These are phyloP conservation scores for Paradendryphiella salina DNA, from an alignment of 2,329 filamentous ascomycete genomes.

Conservation along the genomic window DNA sequence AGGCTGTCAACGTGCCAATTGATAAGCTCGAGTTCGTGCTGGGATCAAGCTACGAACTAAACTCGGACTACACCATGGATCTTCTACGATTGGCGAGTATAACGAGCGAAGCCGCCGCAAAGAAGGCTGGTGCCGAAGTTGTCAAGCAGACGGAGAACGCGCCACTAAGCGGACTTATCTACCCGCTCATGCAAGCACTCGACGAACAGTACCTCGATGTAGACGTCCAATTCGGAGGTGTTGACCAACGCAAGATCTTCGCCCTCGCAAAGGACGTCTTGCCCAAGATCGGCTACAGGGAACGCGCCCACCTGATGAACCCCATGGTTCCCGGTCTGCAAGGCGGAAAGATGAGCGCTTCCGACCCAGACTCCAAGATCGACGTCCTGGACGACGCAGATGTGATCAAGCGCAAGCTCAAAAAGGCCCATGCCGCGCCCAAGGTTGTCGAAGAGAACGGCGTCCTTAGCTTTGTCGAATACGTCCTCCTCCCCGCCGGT, in stretches of 20 bases:
- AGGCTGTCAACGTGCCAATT: constrained; percentile 76
- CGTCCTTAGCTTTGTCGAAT: constrained; percentile 82
- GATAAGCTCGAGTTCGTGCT: constrained; percentile 81
- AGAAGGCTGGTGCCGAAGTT: constrained; percentile 88
- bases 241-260: constrained; percentile 89
- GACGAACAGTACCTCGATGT: constrained; percentile 83
- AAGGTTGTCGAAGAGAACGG: constrained; percentile 82
- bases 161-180: constrained; percentile 73
- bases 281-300: constrained; percentile 81
- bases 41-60: constrained; percentile 79
- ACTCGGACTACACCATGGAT: constrained; percentile 78
- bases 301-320: constrained; percentile 74
- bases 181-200: constrained; percentile 85
- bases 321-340: constrained; percentile 85
- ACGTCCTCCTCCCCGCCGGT: constrained; percentile 77
- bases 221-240: constrained; percentile 78
- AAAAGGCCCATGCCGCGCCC: constrained; percentile 80
- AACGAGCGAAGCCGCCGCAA: constrained; percentile 77
- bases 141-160: constrained; percentile 88
- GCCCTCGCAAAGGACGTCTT: constrained; percentile 81
- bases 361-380: constrained; percentile 80
- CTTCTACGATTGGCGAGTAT: constrained; percentile 74
- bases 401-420: constrained; percentile 65
- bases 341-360: constrained; percentile 78
- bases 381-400: constrained; percentile 85